Base-by-base conservation (phyloP, 2,329 filamentous ascomycete species). In the Cladobotryum mycophilum region DNA sequence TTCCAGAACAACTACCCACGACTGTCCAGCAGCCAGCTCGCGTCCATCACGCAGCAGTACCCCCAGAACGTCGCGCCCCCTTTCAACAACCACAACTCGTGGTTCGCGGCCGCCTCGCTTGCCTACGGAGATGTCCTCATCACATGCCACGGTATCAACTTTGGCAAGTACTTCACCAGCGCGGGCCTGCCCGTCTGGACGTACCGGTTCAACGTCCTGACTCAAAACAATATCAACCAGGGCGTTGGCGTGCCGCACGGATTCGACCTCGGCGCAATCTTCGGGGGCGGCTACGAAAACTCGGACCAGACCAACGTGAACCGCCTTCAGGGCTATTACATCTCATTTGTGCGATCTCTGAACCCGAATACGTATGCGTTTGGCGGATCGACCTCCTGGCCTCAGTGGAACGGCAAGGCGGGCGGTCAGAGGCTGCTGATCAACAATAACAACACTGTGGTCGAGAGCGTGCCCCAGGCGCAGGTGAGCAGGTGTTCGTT, bases 301-400 rank as follows among this genome's bases (percentile, higher is more conserved):
- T 51, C 41, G 12, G 47, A 52, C 35, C 22, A 49, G 18, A 45
- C 41, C 3, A 87, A 87, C 57, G 73, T 85, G 2, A 71, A 76
- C 0, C 65, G 84, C 0, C 75, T 84, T 44, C 81, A 86, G 60
- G 75, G 71, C 0, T 88, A 88, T 64, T 88, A 83, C 82, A 79
- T 79, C 1, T 85, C 79, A 55, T 89, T 89, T 62, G 79, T 88
- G 53, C 68, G 76, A 36, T 72, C 70, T 1, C 73, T 80, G 37
- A 71, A 88, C 64, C 85, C 85, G 1, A 89, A 88, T 80, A 84
- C 75, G 0, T 75, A 72, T 42, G 25, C 49, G 1, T 51, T 47
- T 47, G 45, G 43, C 8, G 49, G 49, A 15, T 51, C 49, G 12
- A 41, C 49, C 2, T 41, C 43, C 4, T 51, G 49, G 49, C 49